A percentile compares a stretch with the other conserved stretches of the same genome.
Evolutionary conservation across 2,329 filamentous ascomycete species (phyloP).

Genomic region (Hypoxylon sp.): DNA sequence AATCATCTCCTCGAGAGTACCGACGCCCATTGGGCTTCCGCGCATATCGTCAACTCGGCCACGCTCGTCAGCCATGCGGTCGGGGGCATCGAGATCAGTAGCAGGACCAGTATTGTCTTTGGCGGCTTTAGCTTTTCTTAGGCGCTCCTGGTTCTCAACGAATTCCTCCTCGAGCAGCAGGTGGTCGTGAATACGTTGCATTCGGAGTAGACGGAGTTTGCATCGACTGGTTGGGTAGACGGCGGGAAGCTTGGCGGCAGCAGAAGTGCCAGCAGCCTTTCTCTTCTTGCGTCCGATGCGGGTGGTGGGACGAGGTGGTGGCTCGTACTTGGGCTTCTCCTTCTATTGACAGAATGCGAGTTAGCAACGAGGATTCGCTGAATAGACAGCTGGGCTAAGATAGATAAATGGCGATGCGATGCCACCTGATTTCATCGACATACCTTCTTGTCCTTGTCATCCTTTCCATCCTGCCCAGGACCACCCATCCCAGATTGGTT

Average conservation of each 20-base stretch:
- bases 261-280: conserved; percentile 92
- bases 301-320: conserved; percentile 94
- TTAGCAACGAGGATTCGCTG: conserved; percentile 1
- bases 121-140: conserved; percentile 89
- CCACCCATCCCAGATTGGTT: conserved; percentile 89
- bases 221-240: conserved; percentile 96
- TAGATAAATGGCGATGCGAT: conserved; percentile 1
- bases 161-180: conserved; percentile 97
- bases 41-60: conserved; percentile 98
- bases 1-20: conserved; percentile 97
- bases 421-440: conserved; percentile 29
- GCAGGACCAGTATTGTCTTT: conserved; percentile 75
- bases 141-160: conserved; percentile 97
- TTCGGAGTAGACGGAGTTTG: conserved; percentile 95
- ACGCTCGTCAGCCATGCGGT: conserved; percentile 94
- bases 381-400: neutral
- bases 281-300: conserved; percentile 99
- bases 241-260: conserved; percentile 92
- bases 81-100: conserved; percentile 78
- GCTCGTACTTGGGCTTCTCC: conserved; percentile 99
- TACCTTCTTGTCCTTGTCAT: conserved; percentile 96
- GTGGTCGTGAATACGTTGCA: conserved; percentile 99
- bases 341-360: conserved; percentile 69
- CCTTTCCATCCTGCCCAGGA: conserved; percentile 78
- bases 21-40: conserved; percentile 98